A percentile compares a stretch with the other conserved stretches of the same genome.
phyloP scores from a whole-genome alignment of 495 filamentous ascomycete species.

The Bathelium albidoporum region DNA sequence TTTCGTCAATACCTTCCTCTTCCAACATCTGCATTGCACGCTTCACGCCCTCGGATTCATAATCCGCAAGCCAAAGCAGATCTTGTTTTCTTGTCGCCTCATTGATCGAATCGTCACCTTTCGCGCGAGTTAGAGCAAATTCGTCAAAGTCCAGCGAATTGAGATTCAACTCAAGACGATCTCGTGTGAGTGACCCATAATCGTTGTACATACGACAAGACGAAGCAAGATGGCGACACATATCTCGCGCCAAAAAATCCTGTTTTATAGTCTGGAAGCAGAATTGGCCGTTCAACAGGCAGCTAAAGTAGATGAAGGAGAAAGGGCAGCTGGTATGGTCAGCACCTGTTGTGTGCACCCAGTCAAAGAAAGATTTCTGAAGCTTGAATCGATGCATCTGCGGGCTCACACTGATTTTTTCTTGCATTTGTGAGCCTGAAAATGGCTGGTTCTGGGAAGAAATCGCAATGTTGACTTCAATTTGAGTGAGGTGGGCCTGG shows the following conservation, averaged over 20 bases:
- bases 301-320: constrained; percentile 3
- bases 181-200: not conserved
- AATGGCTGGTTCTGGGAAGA: not conserved
- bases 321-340: constrained; percentile 28
- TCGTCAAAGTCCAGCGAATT: not conserved
- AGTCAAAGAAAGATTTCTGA: constrained; percentile 10
- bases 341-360: constrained; percentile 30
- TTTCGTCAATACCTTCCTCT: not conserved
- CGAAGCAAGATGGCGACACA: not conserved
- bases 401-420: not conserved
- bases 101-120: not conserved
- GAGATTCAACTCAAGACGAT: not conserved
- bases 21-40: not conserved
- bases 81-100: not conserved
- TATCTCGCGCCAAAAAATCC: not conserved
- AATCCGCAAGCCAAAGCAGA: not conserved
- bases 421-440: not conserved
- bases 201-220: not conserved
- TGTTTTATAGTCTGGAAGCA: not conserved
- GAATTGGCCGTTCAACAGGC: not conserved
- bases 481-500: not conserved
- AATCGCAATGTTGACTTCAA: not conserved
- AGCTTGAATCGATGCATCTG: not conserved
- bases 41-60: not conserved
- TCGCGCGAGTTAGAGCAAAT: not conserved